Evolutionary conservation across 257 asterid genomes (phyloP), one percentile per base, ranked within the genome.

Genomic region (Solanum dulcamara): DNA sequence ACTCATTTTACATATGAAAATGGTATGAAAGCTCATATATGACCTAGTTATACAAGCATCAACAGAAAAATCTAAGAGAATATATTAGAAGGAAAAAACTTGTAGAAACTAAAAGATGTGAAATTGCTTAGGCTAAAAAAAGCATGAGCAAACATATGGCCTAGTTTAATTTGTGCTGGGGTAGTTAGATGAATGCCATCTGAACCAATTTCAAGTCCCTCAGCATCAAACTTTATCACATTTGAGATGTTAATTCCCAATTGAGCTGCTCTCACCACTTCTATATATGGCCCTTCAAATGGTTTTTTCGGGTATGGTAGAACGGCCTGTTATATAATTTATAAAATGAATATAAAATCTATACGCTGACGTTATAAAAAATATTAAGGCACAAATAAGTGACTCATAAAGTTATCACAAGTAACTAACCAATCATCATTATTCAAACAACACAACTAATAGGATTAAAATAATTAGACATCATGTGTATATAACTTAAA

Each of bases 181-280:
- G 96, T 88, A 26, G 87, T 88, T 10, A 95, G 93, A 80, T 95
- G 98, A 84, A 95, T 35, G 28, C 86, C 84, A 55, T 95, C 96
- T 0, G 81, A 82, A 53, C 86, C 81, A 10, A 93, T 87, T 50
- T 37, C 80, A 72, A 93, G 80, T 20, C 98, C 98, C 37, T 85
- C 84, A 1, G 97, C 96, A 74, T 95, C 98, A 1, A 95, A 94
- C 22, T 89, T 87, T 75, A 42, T 87, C 51, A 94, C 93, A 70
- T 90, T 91, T 1, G 91, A 88, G 42, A 92, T 87, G 6, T 90
- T 81, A 32, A 89, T 90, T 24, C 71, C 92, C n/a, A 88, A 28
- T 83, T 94, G 97, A 82, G 93, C 94, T 88, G 92, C 85, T 72
- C 98, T 89, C 42, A 95, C 88, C 0, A 50, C 53, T 15, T 90